Conservation (phyloP, 108 stramenopile species). For the Cyclostephanos tholiformis region DNA sequence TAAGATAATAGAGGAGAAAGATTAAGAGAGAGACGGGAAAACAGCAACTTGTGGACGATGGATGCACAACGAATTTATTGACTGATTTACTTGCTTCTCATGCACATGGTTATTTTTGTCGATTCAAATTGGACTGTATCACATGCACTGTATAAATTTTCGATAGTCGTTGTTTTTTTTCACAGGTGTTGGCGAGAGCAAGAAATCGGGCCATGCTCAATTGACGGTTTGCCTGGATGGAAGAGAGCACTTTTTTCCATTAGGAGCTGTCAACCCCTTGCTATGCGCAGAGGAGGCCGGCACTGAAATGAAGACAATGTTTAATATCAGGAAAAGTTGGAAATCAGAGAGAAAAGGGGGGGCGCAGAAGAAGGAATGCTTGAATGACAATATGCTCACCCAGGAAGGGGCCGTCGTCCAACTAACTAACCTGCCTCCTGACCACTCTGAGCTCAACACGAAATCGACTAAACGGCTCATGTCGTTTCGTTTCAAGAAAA, state of each 20-base stretch:
- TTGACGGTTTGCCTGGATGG: neutral
- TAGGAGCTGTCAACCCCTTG: neutral
- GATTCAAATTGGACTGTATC: conserved; percentile 6
- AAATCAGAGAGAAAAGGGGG: conserved; percentile 1
- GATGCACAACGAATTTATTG: too few relatives aligned
- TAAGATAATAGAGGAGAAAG: too few relatives aligned
- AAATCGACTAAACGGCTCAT: neutral
- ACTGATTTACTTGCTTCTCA: too few relatives aligned
- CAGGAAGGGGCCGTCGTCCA: neutral
- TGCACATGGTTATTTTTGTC: neutral
- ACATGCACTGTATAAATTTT: neutral
- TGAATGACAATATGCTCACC: conserved; percentile 29
- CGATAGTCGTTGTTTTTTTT: neutral
- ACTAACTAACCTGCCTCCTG: neutral
- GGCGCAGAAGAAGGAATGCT: conserved; percentile 17
- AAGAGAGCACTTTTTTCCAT: neutral
- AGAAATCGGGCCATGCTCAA: neutral
- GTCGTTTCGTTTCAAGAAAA: neutral
- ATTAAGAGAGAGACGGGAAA: too few relatives aligned
- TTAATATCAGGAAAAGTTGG: neutral
- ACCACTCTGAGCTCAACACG: neutral
- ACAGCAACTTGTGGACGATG: too few relatives aligned
- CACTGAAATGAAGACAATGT: neutral
- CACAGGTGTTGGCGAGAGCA: neutral
- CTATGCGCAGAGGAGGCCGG: neutral